Evolutionary conservation across 164 flowering plant species (phyloP), one percentile per base, ranked within the genome.

Genomic region (Liquidambar formosana): DNA sequence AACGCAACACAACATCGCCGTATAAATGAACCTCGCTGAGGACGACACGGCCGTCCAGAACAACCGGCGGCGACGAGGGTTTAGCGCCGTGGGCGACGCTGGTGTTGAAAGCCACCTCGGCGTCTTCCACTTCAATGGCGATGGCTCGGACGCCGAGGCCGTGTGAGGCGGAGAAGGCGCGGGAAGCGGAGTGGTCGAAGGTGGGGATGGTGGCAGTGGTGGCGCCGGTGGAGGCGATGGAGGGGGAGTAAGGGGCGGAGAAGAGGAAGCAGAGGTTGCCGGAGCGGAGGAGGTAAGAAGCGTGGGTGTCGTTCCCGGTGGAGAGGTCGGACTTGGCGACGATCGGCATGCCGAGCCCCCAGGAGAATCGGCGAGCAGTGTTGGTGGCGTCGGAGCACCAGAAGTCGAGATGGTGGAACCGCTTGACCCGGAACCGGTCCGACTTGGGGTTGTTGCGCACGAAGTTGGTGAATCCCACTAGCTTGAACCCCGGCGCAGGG

Each of bases 371-470:
- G 4, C 80, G 78, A 28, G 90, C 71, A 8, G 73, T 11, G 77
- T 89, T 92, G 71, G 86, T 86, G 44, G 97, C 97, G 71, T 92
- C 94, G 68, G 80, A 63, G 74, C 84, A 85, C 90, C 90, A 92
- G 79, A 92, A 91, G 76, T 93, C 97, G 44, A 93, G 57, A 72
- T 93, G 97, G 86, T 93, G 94, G 92, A 89, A 93, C 2, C 87
- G 78, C 23, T 70, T 76, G 25, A 86, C 89, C 4, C 54, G 21
- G 85, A 90, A 89, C 0, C 78, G 79, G 70, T 93, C 97, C 22
- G 97, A 89, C 38, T 54, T 75, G 18, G 91, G 97, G 69, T 92
- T 90, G 54, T 71, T 14, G 21, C 96, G 88, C 64, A 81, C 83
- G 84, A 90, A 90, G 61, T 85, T 86, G 44, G 77, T 44, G 85